These are phyloP conservation scores for Diplodia scrobiculata DNA, from an alignment of 2,329 filamentous ascomycete genomes.

Conservation along the genomic window DNA sequence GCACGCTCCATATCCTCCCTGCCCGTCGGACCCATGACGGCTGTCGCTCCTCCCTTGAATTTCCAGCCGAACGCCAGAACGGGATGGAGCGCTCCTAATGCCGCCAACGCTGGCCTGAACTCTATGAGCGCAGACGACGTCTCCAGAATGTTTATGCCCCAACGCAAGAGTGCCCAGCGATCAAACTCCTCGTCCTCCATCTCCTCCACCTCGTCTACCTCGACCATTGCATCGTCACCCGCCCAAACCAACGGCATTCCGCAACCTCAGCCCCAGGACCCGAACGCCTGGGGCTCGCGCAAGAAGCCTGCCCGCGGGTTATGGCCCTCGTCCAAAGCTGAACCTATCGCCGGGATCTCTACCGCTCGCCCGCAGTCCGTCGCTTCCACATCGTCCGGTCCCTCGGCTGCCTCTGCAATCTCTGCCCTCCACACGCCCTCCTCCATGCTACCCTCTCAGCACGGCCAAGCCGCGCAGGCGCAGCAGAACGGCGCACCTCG, in stretches of 20 bases:
- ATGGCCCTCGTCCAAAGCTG: slow-evolving; percentile 67
- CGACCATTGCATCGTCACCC: slow-evolving; percentile 65
- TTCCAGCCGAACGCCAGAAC: slow-evolving; percentile 63
- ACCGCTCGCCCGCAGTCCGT: slow-evolving; percentile 64
- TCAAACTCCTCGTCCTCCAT: slow-evolving; percentile 90
- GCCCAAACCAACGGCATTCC: slow-evolving; percentile 64
- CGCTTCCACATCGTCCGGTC: slow-evolving; percentile 59
- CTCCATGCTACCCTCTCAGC: slow-evolving; percentile 68
- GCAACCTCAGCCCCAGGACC: slow-evolving; percentile 36
- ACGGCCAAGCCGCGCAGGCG: slow-evolving; percentile 62
- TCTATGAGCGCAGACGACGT: slow-evolving; percentile 82
- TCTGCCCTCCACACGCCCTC: slow-evolving; percentile 64
- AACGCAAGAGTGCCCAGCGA: slow-evolving; percentile 78
- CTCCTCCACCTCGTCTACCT: slow-evolving; percentile 64
- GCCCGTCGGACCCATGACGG: slow-evolving; percentile 57
- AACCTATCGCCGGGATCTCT: slow-evolving; percentile 64
- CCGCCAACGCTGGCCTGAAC: slow-evolving; percentile 62
- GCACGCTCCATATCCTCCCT: slow-evolving; percentile 18
- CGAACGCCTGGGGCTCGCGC: slow-evolving; percentile 47
- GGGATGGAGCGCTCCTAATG: slow-evolving; percentile 64
- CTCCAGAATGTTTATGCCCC: slow-evolving; percentile 81
- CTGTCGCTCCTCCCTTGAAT: slow-evolving; percentile 65
- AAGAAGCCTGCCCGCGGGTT: slow-evolving; percentile 59
- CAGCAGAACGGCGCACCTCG: slow-evolving; percentile 61
- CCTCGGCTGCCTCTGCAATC: slow-evolving; percentile 63